These are phyloP conservation scores for Penicillium silybi DNA, from an alignment of 495 filamentous ascomycete genomes.

Conservation along the genomic window DNA sequence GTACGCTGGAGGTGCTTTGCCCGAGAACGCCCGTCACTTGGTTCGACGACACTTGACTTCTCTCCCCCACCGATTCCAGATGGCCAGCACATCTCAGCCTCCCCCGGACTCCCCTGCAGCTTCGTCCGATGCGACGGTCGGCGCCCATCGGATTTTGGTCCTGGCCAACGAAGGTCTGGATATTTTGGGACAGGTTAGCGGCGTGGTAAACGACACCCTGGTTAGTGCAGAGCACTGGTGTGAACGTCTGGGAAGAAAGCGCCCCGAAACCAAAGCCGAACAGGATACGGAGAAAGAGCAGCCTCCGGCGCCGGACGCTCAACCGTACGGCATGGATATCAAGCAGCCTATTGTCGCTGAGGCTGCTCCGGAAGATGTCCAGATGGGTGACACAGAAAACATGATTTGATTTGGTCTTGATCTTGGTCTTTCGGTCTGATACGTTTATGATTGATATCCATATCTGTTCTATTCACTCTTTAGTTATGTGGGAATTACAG, in stretches of 20 bases:
- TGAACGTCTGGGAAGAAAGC: constrained; percentile 61
- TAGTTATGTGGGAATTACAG: background rate
- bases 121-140: constrained; percentile 41
- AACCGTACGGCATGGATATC: constrained; percentile 27
- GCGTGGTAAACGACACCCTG: constrained; percentile 78
- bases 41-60: constrained; percentile 76
- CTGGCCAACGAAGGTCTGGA: constrained; percentile 85
- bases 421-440: constrained; percentile 1
- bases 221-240: constrained; percentile 86
- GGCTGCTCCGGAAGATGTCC: constrained; percentile 27
- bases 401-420: constrained; percentile 12
- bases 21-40: constrained; percentile 73
- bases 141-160: constrained; percentile 68
- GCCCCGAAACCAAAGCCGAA: constrained; percentile 25
- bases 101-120: constrained; percentile 35
- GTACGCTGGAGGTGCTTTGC: constrained; percentile 79
- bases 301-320: constrained; percentile 12
- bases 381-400: constrained; percentile 41
- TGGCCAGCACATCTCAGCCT: constrained; percentile 43
- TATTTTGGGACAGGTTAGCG: constrained; percentile 81
- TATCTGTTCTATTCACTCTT: constrained; percentile 12
- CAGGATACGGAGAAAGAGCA: constrained; percentile 24
- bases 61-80: constrained; percentile 70
- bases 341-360: constrained; percentile 32
- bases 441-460: constrained; percentile 30